Base-by-base conservation (phyloP, 106 monocot species). In the Dendrobium nobile region DNA sequence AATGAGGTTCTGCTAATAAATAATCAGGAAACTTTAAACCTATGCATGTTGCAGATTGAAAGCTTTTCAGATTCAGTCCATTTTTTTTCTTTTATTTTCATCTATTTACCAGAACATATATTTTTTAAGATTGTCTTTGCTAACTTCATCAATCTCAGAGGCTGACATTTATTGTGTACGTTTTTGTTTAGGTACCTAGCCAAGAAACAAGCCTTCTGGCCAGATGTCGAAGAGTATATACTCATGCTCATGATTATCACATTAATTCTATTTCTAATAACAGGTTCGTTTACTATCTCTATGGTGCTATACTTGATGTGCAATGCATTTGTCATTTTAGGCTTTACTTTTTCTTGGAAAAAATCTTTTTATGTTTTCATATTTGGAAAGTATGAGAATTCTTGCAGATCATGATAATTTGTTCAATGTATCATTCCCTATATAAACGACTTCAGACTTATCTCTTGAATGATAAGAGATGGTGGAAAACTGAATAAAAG, bases 181-280 rank as follows among this genome's bases (percentile, higher is more conserved):
- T 55, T 51, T 59, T 68, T 65, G 27, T n/a, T 65, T 78, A 95
- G 95, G 85, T 93, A 67, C 37, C 87, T 27, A 84, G 85, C 83
- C 84, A 87, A 48, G 95, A 95, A 77, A 93, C 88, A 47, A 91
- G 82, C 65, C 86, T 91, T 79, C 73, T 85, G 76, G 86, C 93
- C 27, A 93, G 85, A 81, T 95, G 95, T 74, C 86, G 93, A 79
- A 85, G 91, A 79, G 79, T 91, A 67, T 95, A 89, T 89, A 86
- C 93, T 80, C 95, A 95, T 87, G 95, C 93, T 37, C 95, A 95
- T 90, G 93, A 95, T 79, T 95, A 93, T 82, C 93, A 95, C 78
- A 95, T 95, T 24, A 95, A 95, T 54, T 95, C 95, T 42, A 93
- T 95, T 72, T 95, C 95, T 75, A 91, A 84, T 87, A 95, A 95